Evolutionary conservation across 2,329 filamentous ascomycete genomes (phyloP).

Genomic region (Coniochaeta sp.): DNA sequence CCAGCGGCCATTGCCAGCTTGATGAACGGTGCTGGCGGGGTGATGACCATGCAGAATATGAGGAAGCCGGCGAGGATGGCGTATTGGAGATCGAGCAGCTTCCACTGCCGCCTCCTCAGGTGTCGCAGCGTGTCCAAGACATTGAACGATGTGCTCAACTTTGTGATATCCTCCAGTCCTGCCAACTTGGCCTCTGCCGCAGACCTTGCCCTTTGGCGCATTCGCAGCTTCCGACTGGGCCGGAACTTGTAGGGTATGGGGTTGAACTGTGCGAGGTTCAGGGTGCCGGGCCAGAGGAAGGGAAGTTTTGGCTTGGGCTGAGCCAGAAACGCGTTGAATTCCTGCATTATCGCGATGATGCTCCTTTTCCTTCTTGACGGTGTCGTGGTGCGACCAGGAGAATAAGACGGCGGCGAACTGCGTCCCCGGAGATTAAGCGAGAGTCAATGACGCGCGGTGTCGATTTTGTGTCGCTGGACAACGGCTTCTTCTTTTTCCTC

Average conservation of each 20-base stretch:
- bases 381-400: not conserved
- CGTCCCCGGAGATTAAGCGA: not conserved
- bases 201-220: constrained; percentile 17
- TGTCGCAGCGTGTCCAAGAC: constrained; percentile 69
- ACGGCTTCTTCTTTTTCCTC: too few relatives aligned
- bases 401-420: not conserved
- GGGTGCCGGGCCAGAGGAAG: constrained; percentile 18
- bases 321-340: constrained; percentile 13
- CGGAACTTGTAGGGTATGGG: constrained; percentile 25
- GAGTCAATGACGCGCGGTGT: not conserved
- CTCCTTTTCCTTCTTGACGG: not conserved
- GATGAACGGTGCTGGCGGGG: constrained; percentile 69
- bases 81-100: constrained; percentile 79
- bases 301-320: constrained; percentile 19
- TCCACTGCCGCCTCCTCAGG: constrained; percentile 73
- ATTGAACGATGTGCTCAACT: constrained; percentile 75
- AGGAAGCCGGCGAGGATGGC: constrained; percentile 64
- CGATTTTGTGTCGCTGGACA: not conserved
- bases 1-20: constrained; percentile 67
- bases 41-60: constrained; percentile 78
- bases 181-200: constrained; percentile 8
- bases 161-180: constrained; percentile 56
- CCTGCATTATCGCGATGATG: constrained; percentile 16
- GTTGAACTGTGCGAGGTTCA: constrained; percentile 21
- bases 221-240: constrained; percentile 15